Percentiles rank a stretch among this genome's conserved stretches.
phyloP scores from a whole-genome alignment of 495 filamentous ascomycete genomes.

The Xylaria nigripes region DNA sequence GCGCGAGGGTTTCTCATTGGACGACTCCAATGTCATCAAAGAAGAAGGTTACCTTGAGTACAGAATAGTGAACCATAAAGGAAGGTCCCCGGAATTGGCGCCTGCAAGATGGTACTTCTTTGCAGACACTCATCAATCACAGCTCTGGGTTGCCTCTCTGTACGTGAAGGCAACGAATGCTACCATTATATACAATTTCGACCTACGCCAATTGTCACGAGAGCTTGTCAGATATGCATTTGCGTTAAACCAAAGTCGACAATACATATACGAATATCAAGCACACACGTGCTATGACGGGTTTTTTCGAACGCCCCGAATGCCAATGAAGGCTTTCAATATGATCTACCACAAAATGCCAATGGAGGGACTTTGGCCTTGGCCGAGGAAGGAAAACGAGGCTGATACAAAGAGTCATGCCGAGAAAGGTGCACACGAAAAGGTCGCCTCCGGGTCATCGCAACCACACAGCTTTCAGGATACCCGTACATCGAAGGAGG shows the following conservation, averaged over 20 bases:
- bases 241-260: neutral
- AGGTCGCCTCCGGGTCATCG: too few relatives aligned
- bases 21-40: conserved; percentile 9
- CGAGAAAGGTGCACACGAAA: too few relatives aligned
- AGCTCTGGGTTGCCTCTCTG: conserved; percentile 4
- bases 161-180: neutral
- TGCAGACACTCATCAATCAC: conserved; percentile 7
- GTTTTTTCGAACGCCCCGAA: too few relatives aligned
- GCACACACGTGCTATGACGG: too few relatives aligned
- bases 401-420: too few relatives aligned
- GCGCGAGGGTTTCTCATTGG: conserved; percentile 17
- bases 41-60: conserved; percentile 12
- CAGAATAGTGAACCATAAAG: neutral
- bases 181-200: neutral
- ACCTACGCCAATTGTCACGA: neutral
- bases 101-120: conserved; percentile 7
- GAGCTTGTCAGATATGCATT: neutral
- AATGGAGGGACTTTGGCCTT: too few relatives aligned
- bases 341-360: too few relatives aligned
- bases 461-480: too few relatives aligned
- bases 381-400: too few relatives aligned
- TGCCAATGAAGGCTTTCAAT: too few relatives aligned
- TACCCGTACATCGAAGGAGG: too few relatives aligned
- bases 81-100: neutral
- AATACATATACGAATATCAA: neutral